Conservation (phyloP, 176 grass and related monocot species). For the Oryza glaberrima region DNA sequence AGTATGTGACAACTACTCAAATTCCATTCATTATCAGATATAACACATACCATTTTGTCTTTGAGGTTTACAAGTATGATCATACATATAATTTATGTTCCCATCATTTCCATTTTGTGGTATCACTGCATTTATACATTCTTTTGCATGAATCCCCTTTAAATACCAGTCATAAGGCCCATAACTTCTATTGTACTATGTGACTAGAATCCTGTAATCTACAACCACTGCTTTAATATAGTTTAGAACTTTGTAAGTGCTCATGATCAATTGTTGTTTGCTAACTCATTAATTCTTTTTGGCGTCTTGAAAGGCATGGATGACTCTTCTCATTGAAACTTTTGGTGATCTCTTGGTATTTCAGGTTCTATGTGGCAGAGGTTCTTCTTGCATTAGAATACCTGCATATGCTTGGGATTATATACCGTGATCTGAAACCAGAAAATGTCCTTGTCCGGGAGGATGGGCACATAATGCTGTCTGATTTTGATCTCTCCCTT, state of each 20-base stretch:
- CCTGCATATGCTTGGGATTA: conserved; percentile 87
- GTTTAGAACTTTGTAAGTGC: not conserved
- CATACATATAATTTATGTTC: not conserved
- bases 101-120: not conserved
- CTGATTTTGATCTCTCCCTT: conserved; percentile 81
- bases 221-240: not conserved
- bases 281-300: not conserved
- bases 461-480: conserved; percentile 85
- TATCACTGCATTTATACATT: not conserved
- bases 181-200: not conserved
- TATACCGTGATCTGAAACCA: conserved; percentile 84
- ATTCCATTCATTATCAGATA: not conserved
- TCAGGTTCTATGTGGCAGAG: conserved; percentile 79
- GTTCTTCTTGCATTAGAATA: conserved; percentile 75
- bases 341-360: conserved; percentile 15
- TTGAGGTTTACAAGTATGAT: not conserved
- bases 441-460: conserved; percentile 83
- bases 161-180: not conserved
- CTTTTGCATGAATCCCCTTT: not conserved
- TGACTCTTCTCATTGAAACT: conserved; percentile 16
- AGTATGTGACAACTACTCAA: conserved; percentile 55
- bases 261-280: conserved; percentile 29
- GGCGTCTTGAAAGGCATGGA: not conserved
- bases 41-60: not conserved
- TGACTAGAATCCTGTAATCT: not conserved